Base-by-base conservation (phyloP, 177 flowering plant genomes). In the Vitis hybrid region DNA sequence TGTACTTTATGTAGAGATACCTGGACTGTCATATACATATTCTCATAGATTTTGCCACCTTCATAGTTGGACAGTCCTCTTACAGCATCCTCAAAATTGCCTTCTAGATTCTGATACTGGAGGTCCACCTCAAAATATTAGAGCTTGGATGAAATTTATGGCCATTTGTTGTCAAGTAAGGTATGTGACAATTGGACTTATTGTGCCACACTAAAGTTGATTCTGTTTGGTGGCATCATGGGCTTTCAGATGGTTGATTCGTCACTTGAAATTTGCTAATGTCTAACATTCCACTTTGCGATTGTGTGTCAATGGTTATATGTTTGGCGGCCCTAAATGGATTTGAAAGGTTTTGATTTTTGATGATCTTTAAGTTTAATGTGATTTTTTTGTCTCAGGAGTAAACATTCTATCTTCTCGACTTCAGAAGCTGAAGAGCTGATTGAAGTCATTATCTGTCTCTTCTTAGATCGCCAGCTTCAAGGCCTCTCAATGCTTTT, bases 41-140 rank as follows among this genome's bases (percentile, higher is more conserved):
- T 39, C 45, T 39, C 0, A 39, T 39, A 39, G 45, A 39, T 63
- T 16, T 51, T 20, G 39, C 5, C 51, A 64, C 2, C 5, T 55
- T 66, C 6, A 2, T 55, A 33, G 26, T 39, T 65, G 20, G 50
- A 22, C 55, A 11, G 19, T 66, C 5, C 39, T 66, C 51, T 66
- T 49, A 66, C 51, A 29, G 29, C n/a, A 48, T 15, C 18, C 20
- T 68, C 29, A 10, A 63, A 15, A 19, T 78, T 67, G 48, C 39
- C 50, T 78, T 72, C 52, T 75, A 87, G 97, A 82, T 76, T 80
- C 78, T 73, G 79, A 62, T 55, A 15, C 55, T 66, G 70, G 74
- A 52, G 89, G 90, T 56, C 95, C 92, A 67, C 91, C 89, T 4
- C 87, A 81, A 80, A 93, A 90, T 82, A 87, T 95, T 67, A 84